Evolutionary conservation across 129 eudicot genomes (phyloP).

Genomic region (Solidago caesia): DNA sequence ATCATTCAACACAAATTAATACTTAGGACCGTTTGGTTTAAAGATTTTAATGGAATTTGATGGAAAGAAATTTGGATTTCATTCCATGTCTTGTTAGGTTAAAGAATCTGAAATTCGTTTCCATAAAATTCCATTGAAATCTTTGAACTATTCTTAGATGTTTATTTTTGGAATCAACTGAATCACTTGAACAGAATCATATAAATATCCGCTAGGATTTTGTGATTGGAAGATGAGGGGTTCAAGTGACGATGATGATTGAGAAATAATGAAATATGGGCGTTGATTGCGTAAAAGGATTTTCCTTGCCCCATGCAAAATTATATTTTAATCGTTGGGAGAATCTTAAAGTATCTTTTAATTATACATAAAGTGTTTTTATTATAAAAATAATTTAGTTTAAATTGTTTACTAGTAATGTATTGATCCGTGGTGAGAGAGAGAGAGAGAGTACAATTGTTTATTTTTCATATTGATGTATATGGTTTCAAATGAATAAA

Average conservation of each 20-base stretch:
- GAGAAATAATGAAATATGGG: constrained; percentile 1
- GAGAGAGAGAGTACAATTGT: too few relatives aligned
- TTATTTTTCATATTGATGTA: too few relatives aligned
- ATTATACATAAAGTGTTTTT: background rate
- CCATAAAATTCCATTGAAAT: background rate
- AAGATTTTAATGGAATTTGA: too few relatives aligned
- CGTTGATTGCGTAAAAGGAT: too few relatives aligned
- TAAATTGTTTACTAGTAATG: too few relatives aligned
- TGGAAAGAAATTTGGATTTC: background rate
- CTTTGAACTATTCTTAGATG: background rate
- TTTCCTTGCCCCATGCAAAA: background rate
- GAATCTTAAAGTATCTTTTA: background rate
- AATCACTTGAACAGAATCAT: background rate
- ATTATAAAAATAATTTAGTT: too few relatives aligned
- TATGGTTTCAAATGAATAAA: too few relatives aligned
- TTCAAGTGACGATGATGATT: constrained; percentile 6
- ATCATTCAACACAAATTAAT: background rate
- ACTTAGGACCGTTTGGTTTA: background rate
- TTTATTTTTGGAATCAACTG: background rate
- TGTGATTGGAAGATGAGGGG: constrained; percentile 4
- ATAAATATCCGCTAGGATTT: background rate
- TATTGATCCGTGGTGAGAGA: too few relatives aligned
- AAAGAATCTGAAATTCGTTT: too few relatives aligned
- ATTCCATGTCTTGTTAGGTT: background rate
- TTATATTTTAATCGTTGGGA: background rate